These are phyloP conservation scores for Antonospora locustae DNA, from an alignment of 371 early-diverging fungal genomes.

Conservation along the genomic window DNA sequence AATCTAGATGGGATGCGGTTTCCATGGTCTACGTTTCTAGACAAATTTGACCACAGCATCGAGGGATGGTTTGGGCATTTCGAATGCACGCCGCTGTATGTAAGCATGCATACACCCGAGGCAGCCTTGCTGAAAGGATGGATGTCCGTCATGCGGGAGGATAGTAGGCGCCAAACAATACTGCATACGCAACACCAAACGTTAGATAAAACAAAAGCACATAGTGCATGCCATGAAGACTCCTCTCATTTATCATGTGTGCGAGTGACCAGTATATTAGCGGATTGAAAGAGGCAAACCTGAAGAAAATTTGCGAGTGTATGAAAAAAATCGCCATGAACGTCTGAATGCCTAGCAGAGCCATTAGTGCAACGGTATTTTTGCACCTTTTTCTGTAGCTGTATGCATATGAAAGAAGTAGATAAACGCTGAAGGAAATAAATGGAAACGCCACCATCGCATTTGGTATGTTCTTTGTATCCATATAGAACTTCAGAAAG, in stretches of 20 bases:
- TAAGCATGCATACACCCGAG: no score
- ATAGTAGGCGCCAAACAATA: conserved; percentile 49
- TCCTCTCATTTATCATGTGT: conserved; percentile 9
- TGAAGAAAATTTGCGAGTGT: conserved; percentile 51
- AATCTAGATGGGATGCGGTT: no score
- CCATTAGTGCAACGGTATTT: not conserved
- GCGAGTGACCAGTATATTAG: conserved; percentile 46
- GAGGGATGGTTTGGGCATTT: no score
- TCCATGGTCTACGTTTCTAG: no score
- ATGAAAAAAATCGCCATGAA: conserved; percentile 46
- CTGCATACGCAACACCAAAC: conserved; percentile 43
- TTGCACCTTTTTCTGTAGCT: not conserved
- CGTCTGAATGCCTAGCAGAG: conserved; percentile 29
- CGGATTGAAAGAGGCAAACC: conserved; percentile 54
- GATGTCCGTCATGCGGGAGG: conserved; percentile 46
- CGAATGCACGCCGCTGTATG: no score
- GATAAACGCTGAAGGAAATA: conserved; percentile 31
- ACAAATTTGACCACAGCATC: no score
- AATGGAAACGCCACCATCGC: conserved; percentile 47
- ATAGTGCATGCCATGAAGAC: not conserved
- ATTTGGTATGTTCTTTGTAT: conserved; percentile 50
- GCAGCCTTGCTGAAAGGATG: no score
- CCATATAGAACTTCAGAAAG: conserved; percentile 45
- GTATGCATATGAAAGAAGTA: not conserved
- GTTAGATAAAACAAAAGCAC: conserved; percentile 38